phyloP scores from a whole-genome alignment of 2,329 filamentous ascomycete genomes.

The Claviceps fusiformis region DNA sequence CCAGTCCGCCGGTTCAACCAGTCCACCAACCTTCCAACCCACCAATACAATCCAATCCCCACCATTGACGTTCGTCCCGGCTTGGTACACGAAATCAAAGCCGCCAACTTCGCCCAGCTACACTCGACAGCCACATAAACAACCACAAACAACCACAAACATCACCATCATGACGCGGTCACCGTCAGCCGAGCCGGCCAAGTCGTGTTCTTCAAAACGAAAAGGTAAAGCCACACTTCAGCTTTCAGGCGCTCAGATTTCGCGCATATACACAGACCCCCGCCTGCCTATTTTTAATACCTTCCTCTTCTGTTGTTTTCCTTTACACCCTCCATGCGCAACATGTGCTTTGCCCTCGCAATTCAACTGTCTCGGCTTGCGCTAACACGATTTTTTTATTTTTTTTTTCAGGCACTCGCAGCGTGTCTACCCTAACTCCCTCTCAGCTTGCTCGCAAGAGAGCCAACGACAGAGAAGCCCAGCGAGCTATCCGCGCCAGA shows the following conservation, averaged over 20 bases:
- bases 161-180: conserved; percentile 24
- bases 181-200: conserved; percentile 29
- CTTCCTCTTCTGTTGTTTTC: background rate
- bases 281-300: background rate
- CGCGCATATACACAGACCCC: background rate
- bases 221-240: conserved; percentile 31
- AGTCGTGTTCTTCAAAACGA: conserved; percentile 25
- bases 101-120: too few species aligned
- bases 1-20: too few species aligned
- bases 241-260: background rate
- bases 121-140: too few species aligned
- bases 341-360: too few species aligned
- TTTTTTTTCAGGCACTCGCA: conserved; percentile 44
- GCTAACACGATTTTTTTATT: background rate
- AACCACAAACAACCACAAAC: background rate
- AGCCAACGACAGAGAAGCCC: conserved; percentile 82
- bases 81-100: background rate
- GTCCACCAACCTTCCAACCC: background rate
- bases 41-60: background rate
- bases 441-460: conserved; percentile 83
- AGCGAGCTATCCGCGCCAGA: conserved; percentile 72
- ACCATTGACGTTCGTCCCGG: background rate
- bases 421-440: conserved; percentile 75
- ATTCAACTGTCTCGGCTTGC: too few species aligned
- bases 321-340: too few species aligned